Evolutionary conservation across 2,329 filamentous ascomycete genomes (phyloP), one percentile per base, ranked within the genome.

Genomic region (Boeremia lycopersici): DNA sequence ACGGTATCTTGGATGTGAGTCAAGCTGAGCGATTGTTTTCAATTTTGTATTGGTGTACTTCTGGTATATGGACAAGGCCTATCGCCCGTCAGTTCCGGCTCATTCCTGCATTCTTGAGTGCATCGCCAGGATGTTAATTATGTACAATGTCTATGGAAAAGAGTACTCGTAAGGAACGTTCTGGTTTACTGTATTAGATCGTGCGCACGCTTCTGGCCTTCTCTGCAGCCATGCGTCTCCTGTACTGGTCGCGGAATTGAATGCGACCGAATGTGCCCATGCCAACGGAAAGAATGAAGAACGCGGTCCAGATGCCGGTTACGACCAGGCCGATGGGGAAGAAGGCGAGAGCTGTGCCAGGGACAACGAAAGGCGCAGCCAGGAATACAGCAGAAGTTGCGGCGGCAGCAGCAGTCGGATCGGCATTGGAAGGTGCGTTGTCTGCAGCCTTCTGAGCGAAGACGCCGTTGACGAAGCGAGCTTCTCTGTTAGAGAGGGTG

Each of bases 321-420:
- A 92, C 81, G 61, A 90, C 77, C n/a, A 88, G 77, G 15, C 89
- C 89, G 28, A 88, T 77, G 7, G 89, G 89, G 73, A 89, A 87
- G 56, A 91, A 84, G 64, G 89, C 79, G 48, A 91, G 80, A 56
- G 84, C 81, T 34, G 85, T 81, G 39, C 89, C 89, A 0, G 89
- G 89, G 1, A 92, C 77, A 12, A 90, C 79, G 62, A 91, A 91
- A 1, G 87, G 84, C 12, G 64, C 65, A 6, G 68, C 69, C 4
- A 63, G 60, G 19, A 65, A 63, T 0, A 81, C 71, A 17, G 82
- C 76, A 3, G 78, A 70, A n/a, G 69, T 70, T 28, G 74, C 72
- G 25, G 74, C 73, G 6, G 74, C 67, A 9, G 68, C 61, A 3
- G 71, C 68, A 10, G 83, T 79, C 12, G 80, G 82, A 59, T 69